Conservation (phyloP, 1,284 basidiomycete genomes). For the Tylopilus sp. region DNA sequence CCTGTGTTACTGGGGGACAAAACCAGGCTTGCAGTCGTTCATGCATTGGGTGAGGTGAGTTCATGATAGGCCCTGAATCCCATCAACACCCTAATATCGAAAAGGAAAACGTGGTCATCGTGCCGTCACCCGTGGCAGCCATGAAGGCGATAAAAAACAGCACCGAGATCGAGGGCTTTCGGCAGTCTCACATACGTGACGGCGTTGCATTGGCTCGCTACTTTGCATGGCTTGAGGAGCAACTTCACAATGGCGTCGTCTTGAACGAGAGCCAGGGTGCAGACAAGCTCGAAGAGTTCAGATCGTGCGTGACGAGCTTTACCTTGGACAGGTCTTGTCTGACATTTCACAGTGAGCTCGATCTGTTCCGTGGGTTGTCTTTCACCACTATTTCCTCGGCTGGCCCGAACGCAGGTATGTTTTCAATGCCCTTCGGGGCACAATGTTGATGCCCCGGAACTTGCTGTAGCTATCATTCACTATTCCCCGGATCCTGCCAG, state of each 20-base stretch:
- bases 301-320: conserved; percentile 55
- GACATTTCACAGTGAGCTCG: conserved; percentile 51
- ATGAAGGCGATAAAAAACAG: conserved; percentile 90
- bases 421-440: neutral
- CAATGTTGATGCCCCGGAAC: neutral
- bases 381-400: conserved; percentile 93
- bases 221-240: conserved; percentile 93
- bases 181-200: conserved; percentile 86
- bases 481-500: conserved; percentile 78
- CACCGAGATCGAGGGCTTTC: conserved; percentile 86
- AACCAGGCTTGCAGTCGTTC: conserved; percentile 74
- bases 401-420: conserved; percentile 79
- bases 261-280: conserved; percentile 84
- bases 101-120: conserved; percentile 56
- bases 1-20: conserved; percentile 68
- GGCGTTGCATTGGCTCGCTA: conserved; percentile 85
- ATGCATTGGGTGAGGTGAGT: conserved; percentile 65
- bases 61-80: neutral
- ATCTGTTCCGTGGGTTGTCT: conserved; percentile 82
- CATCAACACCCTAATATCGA: neutral
- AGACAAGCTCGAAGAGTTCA: conserved; percentile 72
- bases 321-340: conserved; percentile 1
- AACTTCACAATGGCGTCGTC: conserved; percentile 60
- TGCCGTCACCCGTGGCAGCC: conserved; percentile 73
- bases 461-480: conserved; percentile 79